Percentiles rank a stretch among this genome's conserved stretches.
Evolutionary conservation across 768 basidiomycete species (phyloP).

Genomic region (Ramaria sp.): DNA sequence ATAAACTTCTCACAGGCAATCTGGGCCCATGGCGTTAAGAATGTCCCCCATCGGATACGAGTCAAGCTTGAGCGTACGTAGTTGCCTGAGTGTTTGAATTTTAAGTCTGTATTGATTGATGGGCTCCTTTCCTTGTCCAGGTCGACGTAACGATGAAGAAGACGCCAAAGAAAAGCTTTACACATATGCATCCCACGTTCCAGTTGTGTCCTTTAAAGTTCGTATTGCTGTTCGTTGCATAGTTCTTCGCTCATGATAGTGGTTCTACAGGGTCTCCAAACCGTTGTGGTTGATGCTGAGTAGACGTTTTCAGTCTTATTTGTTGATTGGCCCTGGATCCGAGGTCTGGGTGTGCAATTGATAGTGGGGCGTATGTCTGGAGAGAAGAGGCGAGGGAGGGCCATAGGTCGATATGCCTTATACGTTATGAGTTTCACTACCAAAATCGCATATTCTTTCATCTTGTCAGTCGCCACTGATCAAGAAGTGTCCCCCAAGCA

Average conservation of each 20-base stretch:
- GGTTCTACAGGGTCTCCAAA: constrained; percentile 65
- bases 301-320: constrained; percentile 23
- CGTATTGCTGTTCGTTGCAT: constrained; percentile 15
- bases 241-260: constrained; percentile 3
- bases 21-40: constrained; percentile 92
- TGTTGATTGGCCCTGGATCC: background rate
- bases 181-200: constrained; percentile 80
- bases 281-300: constrained; percentile 71
- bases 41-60: constrained; percentile 83
- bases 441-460: background rate
- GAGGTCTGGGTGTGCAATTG: background rate
- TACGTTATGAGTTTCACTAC: background rate
- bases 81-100: background rate
- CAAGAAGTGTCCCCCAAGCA: too few species aligned
- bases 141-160: constrained; percentile 98
- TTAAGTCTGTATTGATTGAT: constrained; percentile 9
- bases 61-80: constrained; percentile 87
- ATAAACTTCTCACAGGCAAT: constrained; percentile 37
- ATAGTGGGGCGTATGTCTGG: background rate
- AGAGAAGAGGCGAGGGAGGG: background rate
- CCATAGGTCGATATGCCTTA: background rate
- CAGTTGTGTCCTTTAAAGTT: constrained; percentile 79
- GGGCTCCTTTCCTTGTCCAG: constrained; percentile 25
- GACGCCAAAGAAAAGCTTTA: constrained; percentile 96
- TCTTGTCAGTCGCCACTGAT: background rate